Percentiles rank a stretch among this genome's conserved stretches.
Conservation (phyloP, 768 basidiomycete species). For the Neoboletus magnificus region DNA sequence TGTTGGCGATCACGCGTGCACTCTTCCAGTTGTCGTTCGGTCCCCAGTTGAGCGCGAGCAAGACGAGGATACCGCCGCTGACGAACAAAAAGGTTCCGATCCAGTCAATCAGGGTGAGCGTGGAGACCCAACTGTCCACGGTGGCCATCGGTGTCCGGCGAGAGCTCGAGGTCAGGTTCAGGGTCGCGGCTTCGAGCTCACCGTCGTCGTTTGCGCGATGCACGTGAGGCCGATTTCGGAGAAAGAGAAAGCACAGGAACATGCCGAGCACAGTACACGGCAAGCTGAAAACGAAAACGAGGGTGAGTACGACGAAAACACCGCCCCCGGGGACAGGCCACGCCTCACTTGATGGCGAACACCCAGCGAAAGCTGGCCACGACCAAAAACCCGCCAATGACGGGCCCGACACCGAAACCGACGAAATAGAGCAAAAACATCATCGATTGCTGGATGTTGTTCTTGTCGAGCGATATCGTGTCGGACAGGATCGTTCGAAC, state of each 20-base stretch:
- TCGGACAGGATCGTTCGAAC: slow-evolving; percentile 46
- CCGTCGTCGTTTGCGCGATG: slow-evolving; percentile 17
- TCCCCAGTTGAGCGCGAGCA: slow-evolving; percentile 52
- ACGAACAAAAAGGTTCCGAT: slow-evolving; percentile 45
- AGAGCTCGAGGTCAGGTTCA: neutral
- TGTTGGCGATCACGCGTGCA: slow-evolving; percentile 44
- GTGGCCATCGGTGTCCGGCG: neutral
- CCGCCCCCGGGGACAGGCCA: neutral
- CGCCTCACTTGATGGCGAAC: slow-evolving; percentile 50
- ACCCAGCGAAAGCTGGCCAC: slow-evolving; percentile 48
- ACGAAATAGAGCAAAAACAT: slow-evolving; percentile 43
- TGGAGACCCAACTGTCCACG: slow-evolving; percentile 24
- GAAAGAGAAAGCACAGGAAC: slow-evolving; percentile 39
- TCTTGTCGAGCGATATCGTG: slow-evolving; percentile 38
- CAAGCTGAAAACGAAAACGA: slow-evolving; percentile 29
- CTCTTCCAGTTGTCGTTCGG: slow-evolving; percentile 40
- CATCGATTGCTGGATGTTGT: slow-evolving; percentile 41
- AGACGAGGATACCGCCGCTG: slow-evolving; percentile 41
- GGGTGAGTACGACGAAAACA: neutral
- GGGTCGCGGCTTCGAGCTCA: slow-evolving; percentile 6
- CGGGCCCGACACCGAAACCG: slow-evolving; percentile 43
- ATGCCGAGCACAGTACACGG: slow-evolving; percentile 37
- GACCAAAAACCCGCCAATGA: slow-evolving; percentile 40
- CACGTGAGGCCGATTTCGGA: slow-evolving; percentile 30
- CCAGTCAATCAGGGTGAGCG: slow-evolving; percentile 42